These are phyloP conservation scores for Cutaneotrichosporon cavernicola DNA, from an alignment of 1,284 basidiomycete species.

Conservation along the genomic window DNA sequence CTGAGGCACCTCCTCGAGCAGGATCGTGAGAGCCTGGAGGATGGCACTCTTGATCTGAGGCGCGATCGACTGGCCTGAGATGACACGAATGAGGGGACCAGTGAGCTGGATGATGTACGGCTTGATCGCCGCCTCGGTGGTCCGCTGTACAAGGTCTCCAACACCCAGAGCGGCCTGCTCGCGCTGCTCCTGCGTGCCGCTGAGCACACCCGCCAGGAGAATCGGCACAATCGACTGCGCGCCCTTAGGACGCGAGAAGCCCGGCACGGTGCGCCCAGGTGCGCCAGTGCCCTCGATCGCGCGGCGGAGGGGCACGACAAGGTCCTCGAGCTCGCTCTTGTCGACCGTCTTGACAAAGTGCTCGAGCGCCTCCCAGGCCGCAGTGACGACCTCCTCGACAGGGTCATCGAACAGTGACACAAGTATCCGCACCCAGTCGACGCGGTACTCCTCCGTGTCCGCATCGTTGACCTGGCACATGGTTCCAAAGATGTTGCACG, in stretches of 20 bases:
- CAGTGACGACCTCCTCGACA: constrained; percentile 70
- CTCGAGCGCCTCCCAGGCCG: constrained; percentile 81
- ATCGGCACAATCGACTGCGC: constrained; percentile 84
- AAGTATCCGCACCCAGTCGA: constrained; percentile 95
- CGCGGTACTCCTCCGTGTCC: constrained; percentile 77
- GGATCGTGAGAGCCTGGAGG: constrained; percentile 72
- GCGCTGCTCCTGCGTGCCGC: constrained; percentile 58
- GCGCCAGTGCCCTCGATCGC: constrained; percentile 83
- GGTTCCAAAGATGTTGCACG: constrained; percentile 70
- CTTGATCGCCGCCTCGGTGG: constrained; percentile 84
- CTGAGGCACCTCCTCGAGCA: constrained; percentile 77
- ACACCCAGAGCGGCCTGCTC: constrained; percentile 95
- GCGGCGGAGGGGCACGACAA: constrained; percentile 83
- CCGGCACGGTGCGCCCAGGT: constrained; percentile 75
- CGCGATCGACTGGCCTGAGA: constrained; percentile 80
- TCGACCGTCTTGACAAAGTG: constrained; percentile 84
- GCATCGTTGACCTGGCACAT: constrained; percentile 77
- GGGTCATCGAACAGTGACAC: constrained; percentile 81
- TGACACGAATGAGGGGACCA: constrained; percentile 91
- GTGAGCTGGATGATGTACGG: constrained; percentile 96
- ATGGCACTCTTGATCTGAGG: constrained; percentile 89
- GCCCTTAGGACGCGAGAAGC: constrained; percentile 86
- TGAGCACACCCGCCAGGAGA: constrained; percentile 73
- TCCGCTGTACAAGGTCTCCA: constrained; percentile 88
- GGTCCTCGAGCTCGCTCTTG: constrained; percentile 86